Evolutionary conservation across 352 stramenopile species (phyloP).

Genomic region (Thraustochytrium sp.): DNA sequence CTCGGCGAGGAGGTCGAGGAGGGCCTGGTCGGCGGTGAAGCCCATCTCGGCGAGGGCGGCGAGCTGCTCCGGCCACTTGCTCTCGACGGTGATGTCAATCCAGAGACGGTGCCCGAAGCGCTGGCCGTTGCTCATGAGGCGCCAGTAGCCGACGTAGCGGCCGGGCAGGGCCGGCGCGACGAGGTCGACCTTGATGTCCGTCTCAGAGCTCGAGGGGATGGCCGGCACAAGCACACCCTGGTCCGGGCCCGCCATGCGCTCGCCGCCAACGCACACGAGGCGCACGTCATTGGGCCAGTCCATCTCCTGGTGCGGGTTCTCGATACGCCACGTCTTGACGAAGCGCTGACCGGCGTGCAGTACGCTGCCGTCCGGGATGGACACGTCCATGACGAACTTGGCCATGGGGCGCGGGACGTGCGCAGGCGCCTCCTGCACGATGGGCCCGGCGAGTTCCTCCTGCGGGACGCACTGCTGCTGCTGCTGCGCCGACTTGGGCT

Average conservation of each 20-base stretch:
- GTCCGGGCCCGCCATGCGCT: constrained; percentile 49
- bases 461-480: neutral
- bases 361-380: constrained; percentile 70
- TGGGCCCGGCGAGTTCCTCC: neutral
- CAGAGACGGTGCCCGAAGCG: constrained; percentile 77
- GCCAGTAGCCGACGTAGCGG: constrained; percentile 78
- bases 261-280: constrained; percentile 47
- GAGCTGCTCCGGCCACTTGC: constrained; percentile 28
- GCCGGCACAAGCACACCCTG: neutral
- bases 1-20: neutral
- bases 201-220: constrained; percentile 30
- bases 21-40: neutral
- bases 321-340: constrained; percentile 75
- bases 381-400: constrained; percentile 73
- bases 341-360: constrained; percentile 63
- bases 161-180: constrained; percentile 34
- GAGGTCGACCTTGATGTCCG: constrained; percentile 44
- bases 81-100: constrained; percentile 72
- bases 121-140: constrained; percentile 61
- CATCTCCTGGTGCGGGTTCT: constrained; percentile 59
- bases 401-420: neutral
- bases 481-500: neutral
- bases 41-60: constrained; percentile 25
- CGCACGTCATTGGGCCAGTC: constrained; percentile 39
- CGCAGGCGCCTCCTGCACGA: too few species aligned